Evolutionary conservation across 73 alveolate species (phyloP).

Genomic region (Blepharisma stoltei): DNA sequence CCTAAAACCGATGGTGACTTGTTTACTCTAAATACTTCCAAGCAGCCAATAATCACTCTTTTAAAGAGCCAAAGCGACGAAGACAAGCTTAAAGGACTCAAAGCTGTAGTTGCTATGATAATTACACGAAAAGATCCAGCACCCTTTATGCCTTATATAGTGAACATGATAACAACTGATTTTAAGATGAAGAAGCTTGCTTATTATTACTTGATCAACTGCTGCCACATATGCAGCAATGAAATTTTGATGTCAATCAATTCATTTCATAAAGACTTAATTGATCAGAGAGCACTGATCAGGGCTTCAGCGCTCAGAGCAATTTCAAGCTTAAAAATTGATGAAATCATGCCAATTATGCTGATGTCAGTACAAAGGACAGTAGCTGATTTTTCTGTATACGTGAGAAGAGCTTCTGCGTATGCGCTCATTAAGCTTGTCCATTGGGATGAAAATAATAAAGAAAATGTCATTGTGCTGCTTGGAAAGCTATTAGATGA

Average conservation of each 20-base stretch:
- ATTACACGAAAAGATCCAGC: constrained; percentile 16
- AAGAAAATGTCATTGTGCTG: not conserved
- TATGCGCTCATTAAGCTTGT: not conserved
- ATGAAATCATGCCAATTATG: not conserved
- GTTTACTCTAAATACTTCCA: not conserved
- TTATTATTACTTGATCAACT: not conserved
- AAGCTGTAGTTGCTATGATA: not conserved
- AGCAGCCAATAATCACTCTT: constrained; percentile 10
- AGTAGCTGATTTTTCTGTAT: not conserved
- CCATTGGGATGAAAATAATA: constrained; percentile 17
- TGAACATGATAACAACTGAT: constrained; percentile 11
- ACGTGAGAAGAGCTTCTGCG: constrained; percentile 19
- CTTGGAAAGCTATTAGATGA: not conserved
- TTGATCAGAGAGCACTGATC: not conserved
- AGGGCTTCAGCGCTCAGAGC: constrained; percentile 26
- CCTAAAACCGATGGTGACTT: constrained; percentile 7
- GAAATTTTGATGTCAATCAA: constrained; percentile 20
- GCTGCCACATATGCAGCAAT: not conserved
- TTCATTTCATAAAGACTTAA: constrained; percentile 23
- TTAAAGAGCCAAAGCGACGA: constrained; percentile 17
- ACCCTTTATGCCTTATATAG: constrained; percentile 14
- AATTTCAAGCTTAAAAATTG: constrained; percentile 21
- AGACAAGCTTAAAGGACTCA: constrained; percentile 14
- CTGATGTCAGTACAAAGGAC: constrained; percentile 1
- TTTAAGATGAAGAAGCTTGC: not conserved